Evolutionary conservation across 2,329 filamentous ascomycete species (phyloP).

Genomic region (Reticulascus tulasneorum): DNA sequence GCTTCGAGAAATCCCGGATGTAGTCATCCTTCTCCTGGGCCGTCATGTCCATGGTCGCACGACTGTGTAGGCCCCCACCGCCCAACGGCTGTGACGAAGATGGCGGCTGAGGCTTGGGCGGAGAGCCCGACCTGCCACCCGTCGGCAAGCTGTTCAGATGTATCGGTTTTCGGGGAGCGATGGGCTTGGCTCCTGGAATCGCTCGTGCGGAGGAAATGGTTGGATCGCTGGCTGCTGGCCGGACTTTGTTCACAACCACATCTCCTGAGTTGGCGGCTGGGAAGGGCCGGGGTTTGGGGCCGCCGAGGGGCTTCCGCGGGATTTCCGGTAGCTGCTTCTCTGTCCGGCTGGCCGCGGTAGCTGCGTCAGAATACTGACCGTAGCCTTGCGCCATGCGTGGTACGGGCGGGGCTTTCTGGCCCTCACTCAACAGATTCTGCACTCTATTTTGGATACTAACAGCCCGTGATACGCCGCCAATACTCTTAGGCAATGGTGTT

Average conservation of each 20-base stretch:
- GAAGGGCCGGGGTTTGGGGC: conserved; percentile 24
- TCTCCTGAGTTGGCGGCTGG: conserved; percentile 17
- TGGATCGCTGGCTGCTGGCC: conserved; percentile 16
- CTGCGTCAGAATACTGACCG: conserved; percentile 71
- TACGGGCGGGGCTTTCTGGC: conserved; percentile 55
- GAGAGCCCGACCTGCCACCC: conserved; percentile 37
- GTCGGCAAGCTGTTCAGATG: conserved; percentile 56
- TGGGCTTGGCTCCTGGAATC: conserved; percentile 34
- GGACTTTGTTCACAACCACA: conserved; percentile 15
- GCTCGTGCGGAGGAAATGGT: conserved; percentile 17
- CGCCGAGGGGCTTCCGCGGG: conserved; percentile 48
- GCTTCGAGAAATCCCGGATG: conserved; percentile 69
- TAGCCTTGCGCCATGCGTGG: conserved; percentile 82
- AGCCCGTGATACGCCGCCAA: conserved; percentile 61
- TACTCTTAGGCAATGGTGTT: conserved; percentile 47
- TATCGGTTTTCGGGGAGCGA: conserved; percentile 57
- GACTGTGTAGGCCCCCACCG: conserved; percentile 42
- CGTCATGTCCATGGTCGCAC: conserved; percentile 51
- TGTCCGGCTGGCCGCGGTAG: conserved; percentile 28
- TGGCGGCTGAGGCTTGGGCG: conserved; percentile 33
- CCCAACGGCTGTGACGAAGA: conserved; percentile 34
- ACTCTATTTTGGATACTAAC: conserved; percentile 90
- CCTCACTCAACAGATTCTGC: conserved; percentile 78
- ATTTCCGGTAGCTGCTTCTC: conserved; percentile 40
- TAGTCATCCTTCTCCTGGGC: conserved; percentile 63